A percentile compares a stretch with the other conserved stretches of the same genome.
Evolutionary conservation across 371 early-diverging fungal genomes (phyloP).

Genomic region (Mucor sp.): DNA sequence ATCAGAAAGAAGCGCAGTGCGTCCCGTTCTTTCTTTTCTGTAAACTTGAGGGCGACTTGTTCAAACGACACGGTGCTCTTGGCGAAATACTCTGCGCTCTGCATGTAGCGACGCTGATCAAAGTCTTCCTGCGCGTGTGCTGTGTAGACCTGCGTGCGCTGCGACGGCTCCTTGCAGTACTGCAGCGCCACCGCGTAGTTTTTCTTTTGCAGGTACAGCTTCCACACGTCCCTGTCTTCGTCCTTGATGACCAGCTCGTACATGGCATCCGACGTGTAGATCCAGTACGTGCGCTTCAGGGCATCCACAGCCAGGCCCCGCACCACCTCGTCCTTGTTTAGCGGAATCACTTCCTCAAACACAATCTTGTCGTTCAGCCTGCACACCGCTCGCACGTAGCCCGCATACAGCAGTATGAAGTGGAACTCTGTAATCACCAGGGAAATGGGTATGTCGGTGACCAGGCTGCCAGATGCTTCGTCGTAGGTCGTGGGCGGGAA

Average conservation of each 20-base stretch:
- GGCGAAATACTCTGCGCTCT: slow-evolving; percentile 87
- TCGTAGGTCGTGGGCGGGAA: slow-evolving; percentile 59
- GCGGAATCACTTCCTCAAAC: slow-evolving; percentile 79
- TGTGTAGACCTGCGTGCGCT: slow-evolving; percentile 79
- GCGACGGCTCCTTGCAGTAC: slow-evolving; percentile 77
- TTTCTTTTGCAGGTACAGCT: slow-evolving; percentile 74
- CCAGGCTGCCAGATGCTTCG: slow-evolving; percentile 41
- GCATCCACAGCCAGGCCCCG: slow-evolving; percentile 76
- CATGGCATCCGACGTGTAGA: slow-evolving; percentile 75
- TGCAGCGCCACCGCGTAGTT: slow-evolving; percentile 77
- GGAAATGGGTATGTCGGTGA: slow-evolving; percentile 69
- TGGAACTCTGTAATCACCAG: slow-evolving; percentile 89
- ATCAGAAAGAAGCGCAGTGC: slow-evolving; percentile 78
- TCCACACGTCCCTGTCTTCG: slow-evolving; percentile 95
- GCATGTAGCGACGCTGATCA: slow-evolving; percentile 68
- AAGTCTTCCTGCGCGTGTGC: slow-evolving; percentile 90
- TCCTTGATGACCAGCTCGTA: slow-evolving; percentile 86
- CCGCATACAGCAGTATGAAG: slow-evolving; percentile 78
- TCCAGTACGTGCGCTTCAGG: slow-evolving; percentile 87
- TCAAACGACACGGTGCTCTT: slow-evolving; percentile 83
- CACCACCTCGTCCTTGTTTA: slow-evolving; percentile 60
- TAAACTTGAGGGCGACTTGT: slow-evolving; percentile 83
- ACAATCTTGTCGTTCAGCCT: slow-evolving; percentile 81
- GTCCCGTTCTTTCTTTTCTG: slow-evolving; percentile 72
- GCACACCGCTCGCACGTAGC: slow-evolving; percentile 77